These are phyloP conservation scores for Angophora floribunda DNA, from an alignment of 345 rosid genomes.

Conservation along the genomic window DNA sequence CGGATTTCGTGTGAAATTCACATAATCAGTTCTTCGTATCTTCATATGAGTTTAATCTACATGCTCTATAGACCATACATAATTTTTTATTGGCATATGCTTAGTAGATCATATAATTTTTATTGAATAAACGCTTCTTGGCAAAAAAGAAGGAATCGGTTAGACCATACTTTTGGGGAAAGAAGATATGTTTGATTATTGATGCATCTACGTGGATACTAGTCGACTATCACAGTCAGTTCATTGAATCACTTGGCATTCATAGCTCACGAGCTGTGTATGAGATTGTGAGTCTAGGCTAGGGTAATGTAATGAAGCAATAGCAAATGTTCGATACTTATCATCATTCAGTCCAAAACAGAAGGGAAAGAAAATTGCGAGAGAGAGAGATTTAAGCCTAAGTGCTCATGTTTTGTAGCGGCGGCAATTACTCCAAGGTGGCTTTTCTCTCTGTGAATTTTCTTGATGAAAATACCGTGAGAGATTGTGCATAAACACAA, in stretches of 20 bases:
- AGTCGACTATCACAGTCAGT: background rate
- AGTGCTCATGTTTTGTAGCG: too few species aligned
- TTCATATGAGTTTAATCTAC: background rate
- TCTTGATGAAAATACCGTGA: too few species aligned
- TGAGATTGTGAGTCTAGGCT: background rate
- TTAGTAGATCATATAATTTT: background rate
- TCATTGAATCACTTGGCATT: background rate
- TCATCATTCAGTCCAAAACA: too few species aligned
- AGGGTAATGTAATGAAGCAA: too few species aligned
- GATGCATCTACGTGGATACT: background rate
- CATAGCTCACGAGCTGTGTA: background rate
- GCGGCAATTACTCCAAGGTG: too few species aligned
- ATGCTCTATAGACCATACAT: background rate
- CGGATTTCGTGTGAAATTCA: background rate
- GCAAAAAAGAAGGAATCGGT: accelerated
- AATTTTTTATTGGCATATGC: too few species aligned
- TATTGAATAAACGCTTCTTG: background rate
- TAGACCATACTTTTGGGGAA: background rate
- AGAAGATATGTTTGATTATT: background rate
- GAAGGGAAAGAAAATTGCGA: too few species aligned
- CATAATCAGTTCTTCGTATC: background rate
- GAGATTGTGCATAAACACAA: too few species aligned
- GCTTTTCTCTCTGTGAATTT: too few species aligned
- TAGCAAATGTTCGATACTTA: too few species aligned
- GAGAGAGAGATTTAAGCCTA: too few species aligned